Percentiles rank a stretch among this genome's conserved stretches.
phyloP scores from a whole-genome alignment of 345 rosid species.

The Camelina neglecta region DNA sequence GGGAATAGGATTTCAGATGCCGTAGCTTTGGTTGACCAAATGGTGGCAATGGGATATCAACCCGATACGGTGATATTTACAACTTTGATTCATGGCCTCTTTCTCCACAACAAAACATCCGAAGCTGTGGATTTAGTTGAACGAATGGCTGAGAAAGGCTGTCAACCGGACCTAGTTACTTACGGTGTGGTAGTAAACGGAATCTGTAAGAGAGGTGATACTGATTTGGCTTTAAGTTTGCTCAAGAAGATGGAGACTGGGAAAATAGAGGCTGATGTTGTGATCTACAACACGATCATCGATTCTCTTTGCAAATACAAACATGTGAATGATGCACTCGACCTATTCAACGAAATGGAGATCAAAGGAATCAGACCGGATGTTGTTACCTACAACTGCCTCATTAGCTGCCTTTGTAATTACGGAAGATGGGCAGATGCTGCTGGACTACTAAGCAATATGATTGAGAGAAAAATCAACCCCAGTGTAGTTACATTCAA shows the following conservation, averaged over 20 bases:
- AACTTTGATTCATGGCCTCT: slow-evolving; percentile 5
- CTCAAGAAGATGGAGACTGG: background rate
- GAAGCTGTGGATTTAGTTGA: slow-evolving; percentile 9
- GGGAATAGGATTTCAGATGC: background rate
- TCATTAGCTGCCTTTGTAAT: slow-evolving; percentile 1
- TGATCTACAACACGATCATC: background rate
- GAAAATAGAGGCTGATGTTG: background rate
- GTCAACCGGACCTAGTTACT: background rate
- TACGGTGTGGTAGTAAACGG: slow-evolving; percentile 10
- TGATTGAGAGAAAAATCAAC: background rate
- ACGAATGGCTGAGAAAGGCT: background rate
- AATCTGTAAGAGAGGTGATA: background rate
- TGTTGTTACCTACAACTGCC: background rate
- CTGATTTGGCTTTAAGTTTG: slow-evolving; percentile 10
- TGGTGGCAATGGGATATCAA: background rate
- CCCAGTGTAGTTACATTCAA: background rate
- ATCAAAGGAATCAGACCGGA: background rate
- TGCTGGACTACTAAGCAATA: background rate
- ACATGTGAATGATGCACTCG: slow-evolving; percentile 1
- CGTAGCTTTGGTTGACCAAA: background rate
- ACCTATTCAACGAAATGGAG: background rate
- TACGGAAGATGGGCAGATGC: slow-evolving; percentile 11
- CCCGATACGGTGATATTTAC: background rate
- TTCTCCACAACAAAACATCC: background rate
- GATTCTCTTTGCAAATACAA: no score